Evolutionary conservation across 257 asterid genomes (phyloP).

Genomic region (Paulownia fortunei): DNA sequence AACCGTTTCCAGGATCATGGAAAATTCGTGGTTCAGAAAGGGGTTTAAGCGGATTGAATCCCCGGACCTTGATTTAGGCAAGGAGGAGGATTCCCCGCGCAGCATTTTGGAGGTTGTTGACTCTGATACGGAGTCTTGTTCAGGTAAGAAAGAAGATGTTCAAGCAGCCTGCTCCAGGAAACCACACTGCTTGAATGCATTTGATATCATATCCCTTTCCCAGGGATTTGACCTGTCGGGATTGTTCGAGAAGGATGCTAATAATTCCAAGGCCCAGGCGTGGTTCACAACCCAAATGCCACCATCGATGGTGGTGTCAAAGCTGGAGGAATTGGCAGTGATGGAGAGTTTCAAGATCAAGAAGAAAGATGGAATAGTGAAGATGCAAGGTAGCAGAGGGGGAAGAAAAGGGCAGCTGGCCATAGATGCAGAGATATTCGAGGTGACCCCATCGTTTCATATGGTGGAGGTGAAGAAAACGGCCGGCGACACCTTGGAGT

Average conservation of each 20-base stretch:
- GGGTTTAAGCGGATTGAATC: conserved; percentile 55
- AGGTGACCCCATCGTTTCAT: conserved; percentile 87
- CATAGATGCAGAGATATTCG: conserved; percentile 86
- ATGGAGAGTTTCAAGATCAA: conserved; percentile 64
- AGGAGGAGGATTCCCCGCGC: conserved; percentile 46
- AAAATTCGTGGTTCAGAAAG: conserved; percentile 74
- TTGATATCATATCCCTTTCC: conserved; percentile 82
- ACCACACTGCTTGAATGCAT: conserved; percentile 64
- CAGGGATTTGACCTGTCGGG: conserved; percentile 83
- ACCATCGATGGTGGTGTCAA: conserved; percentile 62
- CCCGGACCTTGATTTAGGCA: not conserved
- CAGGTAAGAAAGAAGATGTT: conserved; percentile 12
- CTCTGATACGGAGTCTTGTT: conserved; percentile 42
- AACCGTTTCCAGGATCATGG: conserved; percentile 66
- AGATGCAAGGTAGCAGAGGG: conserved; percentile 62
- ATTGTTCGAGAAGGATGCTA: conserved; percentile 54
- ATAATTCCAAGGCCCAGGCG: conserved; percentile 36
- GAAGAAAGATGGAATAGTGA: conserved; percentile 66
- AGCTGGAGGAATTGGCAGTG: conserved; percentile 72
- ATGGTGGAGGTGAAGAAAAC: conserved; percentile 85
- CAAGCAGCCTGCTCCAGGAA: conserved; percentile 31
- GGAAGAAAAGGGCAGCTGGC: conserved; percentile 79
- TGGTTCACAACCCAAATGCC: conserved; percentile 71
- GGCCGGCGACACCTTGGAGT: conserved; percentile 85
- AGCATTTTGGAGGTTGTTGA: conserved; percentile 46